phyloP scores from a whole-genome alignment of 2,329 filamentous ascomycete species.

The Westerdykella aurantiaca region DNA sequence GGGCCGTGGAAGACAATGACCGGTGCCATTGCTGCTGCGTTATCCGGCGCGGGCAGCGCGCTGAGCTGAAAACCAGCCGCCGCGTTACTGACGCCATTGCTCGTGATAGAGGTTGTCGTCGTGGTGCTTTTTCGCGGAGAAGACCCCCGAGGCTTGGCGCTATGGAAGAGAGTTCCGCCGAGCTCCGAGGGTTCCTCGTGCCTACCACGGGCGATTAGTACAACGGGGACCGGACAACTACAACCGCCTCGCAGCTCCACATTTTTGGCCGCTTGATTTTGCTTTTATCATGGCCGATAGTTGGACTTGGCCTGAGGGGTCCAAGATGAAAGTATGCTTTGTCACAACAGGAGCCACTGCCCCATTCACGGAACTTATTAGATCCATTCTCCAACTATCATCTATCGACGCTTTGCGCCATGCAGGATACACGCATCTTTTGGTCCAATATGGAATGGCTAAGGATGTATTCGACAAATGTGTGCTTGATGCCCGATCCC shows the following conservation, averaged over 20 bases:
- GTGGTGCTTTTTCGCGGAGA: conserved; percentile 28
- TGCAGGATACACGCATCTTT: conserved; percentile 63
- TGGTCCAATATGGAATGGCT: conserved; percentile 74
- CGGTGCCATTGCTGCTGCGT: conserved; percentile 28
- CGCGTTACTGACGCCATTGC: conserved; percentile 35
- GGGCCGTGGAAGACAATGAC: conserved; percentile 25
- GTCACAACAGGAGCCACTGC: conserved; percentile 92
- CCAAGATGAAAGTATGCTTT: conserved; percentile 55
- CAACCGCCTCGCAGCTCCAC: background rate
- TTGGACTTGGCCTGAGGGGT: conserved; percentile 17
- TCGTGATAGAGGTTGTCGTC: conserved; percentile 13
- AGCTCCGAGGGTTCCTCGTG: conserved; percentile 3
- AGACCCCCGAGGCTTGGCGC: conserved; percentile 20
- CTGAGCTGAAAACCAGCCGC: conserved; percentile 27
- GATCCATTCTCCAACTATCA: conserved; percentile 54
- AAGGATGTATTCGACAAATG: conserved; percentile 47
- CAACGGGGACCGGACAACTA: background rate
- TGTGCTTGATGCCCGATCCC: conserved; percentile 10
- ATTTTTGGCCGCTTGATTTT: background rate
- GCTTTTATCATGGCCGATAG: conserved; percentile 10
- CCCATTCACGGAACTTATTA: conserved; percentile 67
- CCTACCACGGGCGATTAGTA: background rate
- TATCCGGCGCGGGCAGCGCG: conserved; percentile 24
- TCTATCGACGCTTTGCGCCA: conserved; percentile 59
- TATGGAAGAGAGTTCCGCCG: conserved; percentile 18